Evolutionary conservation across 2,329 filamentous ascomycete genomes (phyloP), one percentile per base, ranked within the genome.

Genomic region (Aureobasidium sp.): DNA sequence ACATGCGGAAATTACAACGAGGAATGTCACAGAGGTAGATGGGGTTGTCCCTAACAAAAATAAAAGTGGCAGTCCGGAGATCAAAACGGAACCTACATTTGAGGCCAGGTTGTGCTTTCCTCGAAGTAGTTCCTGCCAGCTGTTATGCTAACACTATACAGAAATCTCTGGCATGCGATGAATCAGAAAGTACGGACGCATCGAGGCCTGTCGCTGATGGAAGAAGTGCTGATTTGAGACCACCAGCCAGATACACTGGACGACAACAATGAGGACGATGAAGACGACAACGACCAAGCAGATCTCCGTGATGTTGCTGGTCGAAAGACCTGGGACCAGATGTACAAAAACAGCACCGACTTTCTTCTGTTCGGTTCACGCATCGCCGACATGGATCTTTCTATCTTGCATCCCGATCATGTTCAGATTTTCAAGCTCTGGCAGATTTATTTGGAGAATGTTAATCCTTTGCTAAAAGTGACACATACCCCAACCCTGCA

Each of bases 401-500:
- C 72, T 3, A 64, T 69, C 2, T 59, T 81, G 0, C 83, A 85
- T 59, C 86, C 87, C 0, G 72, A 80, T 4, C 78, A 82, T 0
- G 75, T 80, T 11, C 80, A 87, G 29, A 79, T 86, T 22, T 83
- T 87, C 61, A 76, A 77, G 47, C 74, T 91, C 4, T 91, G 87
- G 87, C 84, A 89, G 64, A 73, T 81, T 7, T 90, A 84, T 59
- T 70, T 89, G 5, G 81, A 88, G 44, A 83, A 87, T 56, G 81
- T 90, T 53, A 86, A 90, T 61, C 86, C 86, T 0, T 66, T 89
- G 40, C 80, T 81, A 59, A 90, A 90, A 64, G 62, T 83, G 40
- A 81, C 88, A 21, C 87, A 91, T 63, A 78, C 84, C 1, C 86
- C 86, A 0, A 82, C 82, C 0, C 67, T 88, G 3, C 83, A 89